Evolutionary conservation across 2,329 filamentous ascomycete species (phyloP), one percentile per base, ranked within the genome.

Genomic region (Rhynchosporium graminicola): DNA sequence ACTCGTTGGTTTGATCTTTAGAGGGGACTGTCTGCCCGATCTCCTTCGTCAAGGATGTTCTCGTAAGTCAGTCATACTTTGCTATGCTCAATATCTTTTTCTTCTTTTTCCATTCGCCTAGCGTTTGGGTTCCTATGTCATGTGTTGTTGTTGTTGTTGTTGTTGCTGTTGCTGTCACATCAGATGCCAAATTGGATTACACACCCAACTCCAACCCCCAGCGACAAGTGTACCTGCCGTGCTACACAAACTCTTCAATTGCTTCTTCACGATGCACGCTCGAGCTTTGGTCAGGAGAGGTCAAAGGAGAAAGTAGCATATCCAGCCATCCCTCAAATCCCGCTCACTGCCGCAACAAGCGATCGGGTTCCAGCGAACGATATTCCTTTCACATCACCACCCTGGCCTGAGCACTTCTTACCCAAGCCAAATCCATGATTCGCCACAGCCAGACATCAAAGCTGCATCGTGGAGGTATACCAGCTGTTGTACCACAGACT

Each of bases 1-100:
- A 69, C 59, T 60, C 57, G 42, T 46, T 50, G 48, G 57, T 43
- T 28, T 26, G 10, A 6, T 54, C 20, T 4, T 13, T 60, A 93
- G 90, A 93, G 82, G 90, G 90, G 66, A 93, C 90, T 56, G 87
- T 93, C 67, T 92, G 89, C 76, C 88, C 89, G 70, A 92, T 93
- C 74, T 91, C 88, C 70, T 93, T 93, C 77, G 90, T 93, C 77
- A 91, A 91, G 78, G 88, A 92, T 75, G 85, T 90, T 68, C 80
- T 93, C 79, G 90, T 93, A 85, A 84, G 89, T 78, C 20, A 20
- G 20, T 20, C 20, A 20, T 20, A 20, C 20, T 63, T 7, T 36
- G 33, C 43, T 45, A 45, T 45, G 43, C 43, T 45, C n/a, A n/a
- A 15, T 36, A n/a, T 51, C 13, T 50, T 29, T 12, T 26, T 31